A percentile compares a stretch with the other conserved stretches of the same genome.
phyloP scores from a whole-genome alignment of 495 filamentous ascomycete genomes.

The Aspergillus saccharolyticus region DNA sequence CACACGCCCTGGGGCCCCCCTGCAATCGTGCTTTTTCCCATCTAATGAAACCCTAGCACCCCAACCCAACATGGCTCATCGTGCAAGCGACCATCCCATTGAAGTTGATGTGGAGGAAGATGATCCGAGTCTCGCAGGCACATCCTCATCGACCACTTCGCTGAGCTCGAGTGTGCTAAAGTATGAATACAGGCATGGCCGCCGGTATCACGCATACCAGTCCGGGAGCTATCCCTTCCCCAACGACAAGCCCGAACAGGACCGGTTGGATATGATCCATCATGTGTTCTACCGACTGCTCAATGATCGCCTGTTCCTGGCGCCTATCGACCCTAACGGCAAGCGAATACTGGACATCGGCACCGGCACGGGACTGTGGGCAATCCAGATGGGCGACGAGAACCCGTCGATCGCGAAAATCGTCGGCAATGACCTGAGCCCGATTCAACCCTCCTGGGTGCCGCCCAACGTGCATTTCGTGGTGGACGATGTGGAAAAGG shows the following conservation, averaged over 20 bases:
- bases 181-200: constrained; percentile 25
- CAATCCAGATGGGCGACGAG: constrained; percentile 28
- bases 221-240: constrained; percentile 23
- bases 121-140: no score
- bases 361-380: constrained; percentile 43
- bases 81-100: background rate
- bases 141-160: constrained; percentile 15
- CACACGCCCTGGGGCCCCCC: no score
- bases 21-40: no score
- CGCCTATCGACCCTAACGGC: constrained; percentile 15
- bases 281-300: constrained; percentile 14
- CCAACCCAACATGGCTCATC: no score
- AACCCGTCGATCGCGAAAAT: constrained; percentile 18
- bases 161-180: constrained; percentile 22
- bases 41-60: no score
- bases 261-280: constrained; percentile 26
- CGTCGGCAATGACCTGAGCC: constrained; percentile 40
- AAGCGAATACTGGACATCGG: constrained; percentile 19
- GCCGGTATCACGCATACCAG: constrained; percentile 22
- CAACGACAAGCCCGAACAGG: constrained; percentile 26
- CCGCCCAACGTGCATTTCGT: constrained; percentile 41
- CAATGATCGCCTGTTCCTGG: constrained; percentile 16
- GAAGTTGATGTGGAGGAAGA: constrained; percentile 6
- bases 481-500: constrained; percentile 28
- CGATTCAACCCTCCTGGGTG: constrained; percentile 42